A percentile compares a stretch with the other conserved stretches of the same genome.
Evolutionary conservation across 805 yeast species (phyloP).

Genomic region (Candida silvicultrix): DNA sequence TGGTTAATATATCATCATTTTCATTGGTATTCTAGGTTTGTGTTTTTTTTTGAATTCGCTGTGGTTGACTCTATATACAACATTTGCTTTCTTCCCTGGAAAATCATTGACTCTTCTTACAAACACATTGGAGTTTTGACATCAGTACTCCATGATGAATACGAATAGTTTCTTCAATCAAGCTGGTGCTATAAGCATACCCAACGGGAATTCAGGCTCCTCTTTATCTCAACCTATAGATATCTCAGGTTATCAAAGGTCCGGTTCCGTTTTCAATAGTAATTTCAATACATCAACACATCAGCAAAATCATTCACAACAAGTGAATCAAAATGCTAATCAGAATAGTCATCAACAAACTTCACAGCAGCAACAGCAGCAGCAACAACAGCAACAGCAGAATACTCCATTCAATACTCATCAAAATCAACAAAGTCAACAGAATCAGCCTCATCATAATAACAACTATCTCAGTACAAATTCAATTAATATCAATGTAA

Average conservation of each 20-base stretch:
- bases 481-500: constrained; percentile 17
- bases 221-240: constrained; percentile 30
- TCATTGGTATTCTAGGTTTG: too few relatives aligned
- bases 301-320: constrained; percentile 10
- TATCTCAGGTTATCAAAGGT: constrained; percentile 27
- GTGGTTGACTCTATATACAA: too few relatives aligned
- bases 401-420: constrained; percentile 3
- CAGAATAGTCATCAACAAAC: background rate
- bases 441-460: background rate
- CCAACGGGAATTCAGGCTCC: constrained; percentile 13
- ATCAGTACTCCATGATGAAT: constrained; percentile 14
- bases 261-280: constrained; percentile 19
- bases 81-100: too few relatives aligned
- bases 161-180: constrained; percentile 15
- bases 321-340: background rate
- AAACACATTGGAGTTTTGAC: too few relatives aligned
- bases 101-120: too few relatives aligned
- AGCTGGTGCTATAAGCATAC: constrained; percentile 27
- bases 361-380: background rate
- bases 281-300: background rate
- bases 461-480: constrained; percentile 9
- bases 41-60: too few relatives aligned
- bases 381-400: constrained; percentile 8
- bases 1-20: too few relatives aligned
- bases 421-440: too few relatives aligned